Base-by-base conservation (phyloP, 345 rosid species). In the Gossypium australe region DNA sequence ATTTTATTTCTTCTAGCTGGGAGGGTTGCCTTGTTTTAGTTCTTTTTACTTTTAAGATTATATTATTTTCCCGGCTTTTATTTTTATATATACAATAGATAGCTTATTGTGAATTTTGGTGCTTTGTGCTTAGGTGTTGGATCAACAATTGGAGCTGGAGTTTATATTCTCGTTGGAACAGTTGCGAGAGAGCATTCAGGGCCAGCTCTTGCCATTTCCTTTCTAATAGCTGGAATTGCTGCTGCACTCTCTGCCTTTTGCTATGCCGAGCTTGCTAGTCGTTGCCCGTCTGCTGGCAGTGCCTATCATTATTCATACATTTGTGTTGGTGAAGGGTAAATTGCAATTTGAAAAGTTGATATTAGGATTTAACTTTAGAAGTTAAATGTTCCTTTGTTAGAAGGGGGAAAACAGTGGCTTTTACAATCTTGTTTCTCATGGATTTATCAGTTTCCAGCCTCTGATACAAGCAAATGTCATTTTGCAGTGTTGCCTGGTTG, bases 171-270 rank as follows among this genome's bases (percentile, higher is more conserved):
- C 41, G 97, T 93, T 11, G 99, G 99, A 73, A 92, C 99, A 14
- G 99, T 94, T 63, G 99, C 99, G 29, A 87, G 99, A 84, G 99
- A 94, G 87, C 98, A 91, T 77, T 84, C 98, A 17, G 99, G 99
- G 78, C 99, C 99, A 1, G 91, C 99, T 68, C 89, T 94, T 5
- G 79, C 98, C 65, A 79, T 94, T 75, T 94, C 99, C 0, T 94
- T 94, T 65, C 87, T 94, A 22, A 87, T 92, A 20, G 99, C 99
- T 85, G 99, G 97, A 75, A 83, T 91, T 41, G 98, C 99, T 13
- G 94, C 99, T 52, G 97, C 89, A 10, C 97, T 94, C 57, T 92
- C 99, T 4, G 98, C 99, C 9, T 91, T 92, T 80, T 94, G 99
- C 79, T 94, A 94, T 85, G 99, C 99, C 0, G 99, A 94, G 71